Percentiles rank a stretch among this genome's conserved stretches.
These are phyloP conservation scores for Nannochloris sp. DNA, from an alignment of 139 green algal species.

Conservation along the genomic window DNA sequence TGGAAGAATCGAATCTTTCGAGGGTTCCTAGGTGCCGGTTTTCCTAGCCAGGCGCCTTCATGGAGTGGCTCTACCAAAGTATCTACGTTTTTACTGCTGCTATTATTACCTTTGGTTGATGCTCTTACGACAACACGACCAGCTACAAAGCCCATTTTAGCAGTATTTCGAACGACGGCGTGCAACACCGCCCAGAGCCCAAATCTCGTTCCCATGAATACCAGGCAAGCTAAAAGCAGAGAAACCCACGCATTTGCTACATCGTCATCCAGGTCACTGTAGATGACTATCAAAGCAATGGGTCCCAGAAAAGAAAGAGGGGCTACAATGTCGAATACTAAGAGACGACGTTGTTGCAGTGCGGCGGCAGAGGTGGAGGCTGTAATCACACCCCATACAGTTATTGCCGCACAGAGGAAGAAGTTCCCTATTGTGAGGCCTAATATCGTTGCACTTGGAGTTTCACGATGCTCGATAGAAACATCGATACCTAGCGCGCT, in stretches of 20 bases:
- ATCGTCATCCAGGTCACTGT: background rate
- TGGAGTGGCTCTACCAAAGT: conserved; percentile 25
- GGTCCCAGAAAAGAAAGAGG: conserved; percentile 1
- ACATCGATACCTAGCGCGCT: conserved; percentile 3
- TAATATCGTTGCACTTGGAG: background rate
- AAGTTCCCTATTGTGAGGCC: background rate
- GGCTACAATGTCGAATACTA: background rate
- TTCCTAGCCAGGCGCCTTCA: conserved; percentile 42
- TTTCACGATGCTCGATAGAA: background rate
- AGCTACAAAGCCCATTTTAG: too few species aligned
- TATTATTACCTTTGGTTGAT: background rate
- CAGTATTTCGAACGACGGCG: background rate
- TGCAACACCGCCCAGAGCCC: background rate
- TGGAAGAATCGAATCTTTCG: conserved; percentile 46
- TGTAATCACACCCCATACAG: background rate
- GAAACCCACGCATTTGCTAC: background rate
- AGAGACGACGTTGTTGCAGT: background rate
- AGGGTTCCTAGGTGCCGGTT: conserved; percentile 21
- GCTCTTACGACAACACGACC: background rate
- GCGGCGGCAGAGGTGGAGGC: background rate
- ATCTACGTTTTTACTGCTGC: background rate
- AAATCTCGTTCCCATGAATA: conserved; percentile 2
- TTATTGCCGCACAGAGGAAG: background rate
- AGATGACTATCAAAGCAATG: conserved; percentile 9
- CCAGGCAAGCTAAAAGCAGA: background rate